These are phyloP conservation scores for Linnemannia exigua DNA, from an alignment of 192 early-diverging fungal genomes.

Conservation along the genomic window DNA sequence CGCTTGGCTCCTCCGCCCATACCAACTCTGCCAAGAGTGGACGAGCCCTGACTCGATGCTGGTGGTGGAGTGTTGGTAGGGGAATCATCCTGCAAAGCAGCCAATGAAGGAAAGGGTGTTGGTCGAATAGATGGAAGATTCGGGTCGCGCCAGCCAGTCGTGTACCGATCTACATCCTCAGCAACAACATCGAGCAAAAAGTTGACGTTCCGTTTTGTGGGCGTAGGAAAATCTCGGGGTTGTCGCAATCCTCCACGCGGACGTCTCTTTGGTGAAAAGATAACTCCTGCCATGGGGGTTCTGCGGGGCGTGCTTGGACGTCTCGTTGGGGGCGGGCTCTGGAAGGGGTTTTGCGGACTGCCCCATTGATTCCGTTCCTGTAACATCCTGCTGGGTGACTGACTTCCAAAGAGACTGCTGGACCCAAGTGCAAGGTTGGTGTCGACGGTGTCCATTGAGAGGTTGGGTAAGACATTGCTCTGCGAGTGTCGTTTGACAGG, in stretches of 20 bases:
- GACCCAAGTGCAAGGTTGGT: conserved; percentile 47
- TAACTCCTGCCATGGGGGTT: conserved; percentile 21
- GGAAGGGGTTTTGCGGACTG: conserved; percentile 32
- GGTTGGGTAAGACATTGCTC: conserved; percentile 40
- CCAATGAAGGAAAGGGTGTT: conserved; percentile 8
- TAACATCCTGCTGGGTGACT: conserved; percentile 30
- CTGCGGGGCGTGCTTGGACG: conserved; percentile 10
- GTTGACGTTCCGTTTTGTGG: conserved; percentile 40
- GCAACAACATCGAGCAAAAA: conserved; percentile 48
- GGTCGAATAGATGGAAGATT: conserved; percentile 7
- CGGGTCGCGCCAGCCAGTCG: conserved; percentile 27
- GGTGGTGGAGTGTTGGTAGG: neutral
- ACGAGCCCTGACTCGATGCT: neutral
- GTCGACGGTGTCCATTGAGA: conserved; percentile 52
- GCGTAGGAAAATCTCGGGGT: conserved; percentile 16
- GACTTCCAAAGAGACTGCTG: conserved; percentile 40
- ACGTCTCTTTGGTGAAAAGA: conserved; percentile 40
- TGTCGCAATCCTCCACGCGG: conserved; percentile 37
- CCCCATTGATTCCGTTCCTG: conserved; percentile 23
- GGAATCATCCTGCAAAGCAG: conserved; percentile 2
- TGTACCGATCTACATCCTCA: conserved; percentile 39
- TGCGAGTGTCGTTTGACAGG: conserved; percentile 38
- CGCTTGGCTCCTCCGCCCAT: conserved; percentile 37
- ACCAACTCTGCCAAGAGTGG: conserved; percentile 1
- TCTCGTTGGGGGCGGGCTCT: neutral